Conservation (phyloP, 768 basidiomycete genomes). For the Zangia roseola region DNA sequence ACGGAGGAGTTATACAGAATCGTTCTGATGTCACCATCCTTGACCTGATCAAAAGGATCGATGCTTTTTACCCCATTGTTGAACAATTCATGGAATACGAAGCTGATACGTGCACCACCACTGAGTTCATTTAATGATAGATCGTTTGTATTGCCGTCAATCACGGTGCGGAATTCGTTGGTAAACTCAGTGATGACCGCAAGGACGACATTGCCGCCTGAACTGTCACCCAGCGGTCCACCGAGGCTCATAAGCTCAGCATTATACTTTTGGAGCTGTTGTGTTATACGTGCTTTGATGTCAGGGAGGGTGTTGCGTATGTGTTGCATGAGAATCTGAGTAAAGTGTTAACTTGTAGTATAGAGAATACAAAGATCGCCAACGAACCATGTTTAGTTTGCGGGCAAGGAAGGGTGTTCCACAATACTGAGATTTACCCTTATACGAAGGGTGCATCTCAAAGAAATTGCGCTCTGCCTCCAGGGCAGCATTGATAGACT, state of each 20-base stretch:
- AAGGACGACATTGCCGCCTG: slow-evolving; percentile 88
- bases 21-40: slow-evolving; percentile 95
- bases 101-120: slow-evolving; percentile 98
- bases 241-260: slow-evolving; percentile 82
- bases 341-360: background rate
- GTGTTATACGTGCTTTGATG: slow-evolving; percentile 93
- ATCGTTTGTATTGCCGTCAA: slow-evolving; percentile 97
- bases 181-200: slow-evolving; percentile 99
- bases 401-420: slow-evolving; percentile 96
- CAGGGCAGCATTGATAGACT: slow-evolving; percentile 80
- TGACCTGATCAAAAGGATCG: slow-evolving; percentile 98
- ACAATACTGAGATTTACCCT: slow-evolving; percentile 92
- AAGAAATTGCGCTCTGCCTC: slow-evolving; percentile 93
- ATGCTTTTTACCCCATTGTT: slow-evolving; percentile 94
- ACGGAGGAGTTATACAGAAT: slow-evolving; percentile 98
- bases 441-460: slow-evolving; percentile 91
- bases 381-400: slow-evolving; percentile 86
- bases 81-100: slow-evolving; percentile 98
- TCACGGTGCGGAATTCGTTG: slow-evolving; percentile 92
- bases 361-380: background rate
- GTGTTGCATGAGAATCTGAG: slow-evolving; percentile 97
- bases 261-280: slow-evolving; percentile 86
- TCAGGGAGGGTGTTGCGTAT: slow-evolving; percentile 97
- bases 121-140: slow-evolving; percentile 92
- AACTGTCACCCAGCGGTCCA: slow-evolving; percentile 80